Evolutionary conservation across 176 grass and related monocot species (phyloP).

Genomic region (Elymus sibiricus): DNA sequence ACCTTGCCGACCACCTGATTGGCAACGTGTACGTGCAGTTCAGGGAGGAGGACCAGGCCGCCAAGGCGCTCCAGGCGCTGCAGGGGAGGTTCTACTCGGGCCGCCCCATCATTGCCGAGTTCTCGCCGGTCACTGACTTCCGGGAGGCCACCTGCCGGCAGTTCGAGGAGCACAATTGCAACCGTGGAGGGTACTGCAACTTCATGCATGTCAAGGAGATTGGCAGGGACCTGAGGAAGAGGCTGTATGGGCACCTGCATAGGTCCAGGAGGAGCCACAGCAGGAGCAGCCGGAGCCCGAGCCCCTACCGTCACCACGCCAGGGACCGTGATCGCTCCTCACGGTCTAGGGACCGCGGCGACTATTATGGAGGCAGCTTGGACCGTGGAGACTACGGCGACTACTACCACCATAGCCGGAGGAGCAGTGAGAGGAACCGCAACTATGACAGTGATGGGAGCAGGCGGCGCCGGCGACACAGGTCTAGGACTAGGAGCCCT

Average conservation of each 20-base stretch:
- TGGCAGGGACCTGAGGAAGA: conserved; percentile 59
- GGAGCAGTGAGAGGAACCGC: conserved; percentile 53
- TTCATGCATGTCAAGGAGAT: conserved; percentile 96
- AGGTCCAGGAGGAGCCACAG: conserved; percentile 41
- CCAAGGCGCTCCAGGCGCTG: conserved; percentile 61
- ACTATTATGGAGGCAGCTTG: conserved; percentile 14
- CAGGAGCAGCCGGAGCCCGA: conserved; percentile 58
- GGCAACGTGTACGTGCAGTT: conserved; percentile 95
- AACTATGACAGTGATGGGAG: conserved; percentile 52
- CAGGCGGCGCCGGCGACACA: conserved; percentile 34
- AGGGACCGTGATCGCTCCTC: conserved; percentile 34
- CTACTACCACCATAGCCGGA: conserved; percentile 19
- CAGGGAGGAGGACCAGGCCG: conserved; percentile 82
- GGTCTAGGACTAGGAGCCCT: conserved; percentile 49
- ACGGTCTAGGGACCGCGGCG: conserved; percentile 27
- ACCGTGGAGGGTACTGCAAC: conserved; percentile 93
- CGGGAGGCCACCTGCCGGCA: conserved; percentile 89
- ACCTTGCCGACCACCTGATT: conserved; percentile 94
- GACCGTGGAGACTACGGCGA: background rate
- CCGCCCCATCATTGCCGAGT: conserved; percentile 87
- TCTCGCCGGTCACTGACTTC: conserved; percentile 93
- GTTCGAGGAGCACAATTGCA: conserved; percentile 91
- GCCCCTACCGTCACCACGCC: conserved; percentile 35
- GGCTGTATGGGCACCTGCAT: conserved; percentile 47
- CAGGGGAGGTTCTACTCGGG: conserved; percentile 86